Base-by-base conservation (phyloP, 352 stramenopile species). In the Plasmopara viticola region DNA sequence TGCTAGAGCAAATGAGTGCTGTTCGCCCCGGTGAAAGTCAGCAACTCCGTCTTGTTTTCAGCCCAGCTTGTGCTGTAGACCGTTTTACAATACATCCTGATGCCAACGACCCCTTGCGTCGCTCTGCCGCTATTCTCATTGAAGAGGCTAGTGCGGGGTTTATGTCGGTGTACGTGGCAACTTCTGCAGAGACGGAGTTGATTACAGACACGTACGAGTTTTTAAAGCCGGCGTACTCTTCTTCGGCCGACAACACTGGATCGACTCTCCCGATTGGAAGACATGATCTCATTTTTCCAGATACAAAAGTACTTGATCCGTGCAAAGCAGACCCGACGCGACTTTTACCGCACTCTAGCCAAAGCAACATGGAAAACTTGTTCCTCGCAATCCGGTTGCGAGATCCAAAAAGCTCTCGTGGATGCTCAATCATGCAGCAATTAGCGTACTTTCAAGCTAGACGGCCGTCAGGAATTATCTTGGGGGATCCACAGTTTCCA, bases 1-100 rank as follows among this genome's bases (percentile, higher is more conserved):
- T 84, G 10, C 41, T 82, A 5, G 64, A 78, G 33, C 59, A 64
- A 42, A 64, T 86, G 57, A 49, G 38, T 30, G 51, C 35, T 25
- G 61, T 63, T 0, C 68, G 64, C 6, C 63, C 63, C 9, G 50
- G 42, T 14, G 57, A 80, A 43, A 60, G 29, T 9, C 59, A 74
- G 28, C 66, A 68, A 31, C 50, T 86, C 14, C 73, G 74, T 18
- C 84, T 84, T 31, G 72, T 84, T 20, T 86, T 86, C 52, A 80
- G 59, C 17, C 57, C 62, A 6, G 59, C 73, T 43, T 84, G 78
- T 42, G 52, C 55, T 17, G 51, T 51, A 20, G 63, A 74, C 14
- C 74, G 70, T 39, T 86, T 74, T 48, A 50, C 60, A 15, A 64
- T 81, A 3, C 66, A 86, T 43, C 69, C 73, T 8, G 44, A 65